These are phyloP conservation scores for Septoria linicola DNA, from an alignment of 2,329 filamentous ascomycete species.

Conservation along the genomic window DNA sequence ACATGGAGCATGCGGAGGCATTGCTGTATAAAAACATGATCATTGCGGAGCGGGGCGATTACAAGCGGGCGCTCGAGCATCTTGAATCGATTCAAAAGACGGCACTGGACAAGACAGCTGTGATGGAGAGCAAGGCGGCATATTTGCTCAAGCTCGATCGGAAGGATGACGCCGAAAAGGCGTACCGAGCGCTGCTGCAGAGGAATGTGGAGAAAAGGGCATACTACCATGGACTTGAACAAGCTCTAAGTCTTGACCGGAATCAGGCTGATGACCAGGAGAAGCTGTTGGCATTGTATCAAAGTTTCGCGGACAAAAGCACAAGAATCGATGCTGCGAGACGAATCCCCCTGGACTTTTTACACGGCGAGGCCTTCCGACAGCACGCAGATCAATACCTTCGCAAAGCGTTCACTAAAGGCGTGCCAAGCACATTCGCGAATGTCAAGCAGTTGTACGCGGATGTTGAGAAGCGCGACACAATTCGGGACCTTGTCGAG, in stretches of 20 bases:
- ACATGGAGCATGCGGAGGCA: conserved; percentile 92
- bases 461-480: conserved; percentile 73
- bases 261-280: conserved; percentile 65
- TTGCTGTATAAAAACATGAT: conserved; percentile 92
- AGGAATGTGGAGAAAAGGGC: conserved; percentile 83
- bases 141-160: conserved; percentile 76
- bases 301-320: conserved; percentile 76
- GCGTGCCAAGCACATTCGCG: conserved; percentile 92
- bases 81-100: conserved; percentile 73
- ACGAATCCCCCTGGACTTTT: conserved; percentile 84
- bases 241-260: conserved; percentile 63
- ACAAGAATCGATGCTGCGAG: conserved; percentile 81
- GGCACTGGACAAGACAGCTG: conserved; percentile 77
- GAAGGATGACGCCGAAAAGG: conserved; percentile 76
- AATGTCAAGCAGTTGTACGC: conserved; percentile 93
- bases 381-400: conserved; percentile 76
- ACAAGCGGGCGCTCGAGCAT: conserved; percentile 80
- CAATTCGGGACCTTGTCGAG: conserved; percentile 71
- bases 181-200: conserved; percentile 77
- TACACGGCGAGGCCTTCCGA: conserved; percentile 78
- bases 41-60: conserved; percentile 85
- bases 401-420: conserved; percentile 81
- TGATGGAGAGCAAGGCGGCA: conserved; percentile 80
- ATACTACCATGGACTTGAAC: conserved; percentile 79
- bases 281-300: conserved; percentile 73